Evolutionary conservation across 805 yeast genomes (phyloP), one percentile per base, ranked within the genome.

Genomic region (Pichia paraexigua): DNA sequence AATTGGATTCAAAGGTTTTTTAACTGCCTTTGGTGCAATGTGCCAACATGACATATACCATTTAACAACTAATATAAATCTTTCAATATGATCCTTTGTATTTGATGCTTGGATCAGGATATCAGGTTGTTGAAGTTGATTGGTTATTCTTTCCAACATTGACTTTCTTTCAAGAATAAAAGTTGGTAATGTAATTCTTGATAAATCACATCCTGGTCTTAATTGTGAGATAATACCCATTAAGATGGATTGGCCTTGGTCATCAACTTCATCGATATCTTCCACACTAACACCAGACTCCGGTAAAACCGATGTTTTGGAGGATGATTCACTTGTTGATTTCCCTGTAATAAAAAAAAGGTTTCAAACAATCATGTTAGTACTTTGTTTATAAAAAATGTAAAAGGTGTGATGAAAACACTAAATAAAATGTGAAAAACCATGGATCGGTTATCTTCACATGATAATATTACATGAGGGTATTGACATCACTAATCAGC

Each of bases 31-130:
- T 28, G 98, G 99, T 1, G 97, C 94, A 65, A 94, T 94, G 64
- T 94, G 97, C 98, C 98, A 94, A 46, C 95, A 89, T 3, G 97
- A 80, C 67, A 94, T 74, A 66, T 94, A 94, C 96, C 97, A 92
- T 62, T 82, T 80, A 22, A 86, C 83, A 9, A 92, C 83, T 43
- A 78, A 71, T 8, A 88, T 63, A 60, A 94, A 91, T 52, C 98
- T 77, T 51, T 79, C 74, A 22, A 84, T 60, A 2, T 83, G 81
- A 56, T 86, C 87, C 2, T 66, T 64, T 3, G 77, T 70, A 3
- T 62, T 61, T 56, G 85, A 85, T 0, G 97, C 97, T 24, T 78
- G 76, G 8, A 89, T 63, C 41, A 91, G 67, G 32, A 90, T 70
- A 39, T 82, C 80, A 0, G 97, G 97, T 57, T 82, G 89, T 62